Conservation (phyloP, 768 basidiomycete genomes). For the Mycena belliarum region DNA sequence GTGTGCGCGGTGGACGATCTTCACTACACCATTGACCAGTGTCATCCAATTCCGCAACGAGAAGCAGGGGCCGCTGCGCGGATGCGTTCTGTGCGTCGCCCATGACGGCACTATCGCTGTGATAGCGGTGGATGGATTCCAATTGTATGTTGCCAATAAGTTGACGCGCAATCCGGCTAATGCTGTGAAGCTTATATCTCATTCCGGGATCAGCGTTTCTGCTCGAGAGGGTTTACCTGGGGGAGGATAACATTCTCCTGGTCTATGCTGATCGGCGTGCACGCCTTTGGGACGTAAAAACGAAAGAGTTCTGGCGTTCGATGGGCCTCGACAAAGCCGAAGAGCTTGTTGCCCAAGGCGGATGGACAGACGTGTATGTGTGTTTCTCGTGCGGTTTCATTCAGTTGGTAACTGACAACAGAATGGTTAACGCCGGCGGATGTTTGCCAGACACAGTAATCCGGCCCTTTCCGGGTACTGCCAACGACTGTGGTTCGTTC, state of each 20-base stretch:
- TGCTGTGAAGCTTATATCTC: conserved; percentile 60
- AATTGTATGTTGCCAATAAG: conserved; percentile 57
- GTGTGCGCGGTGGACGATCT: conserved; percentile 72
- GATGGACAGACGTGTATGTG: conserved; percentile 73
- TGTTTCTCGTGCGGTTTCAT: not conserved
- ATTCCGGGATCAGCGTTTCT: conserved; percentile 81
- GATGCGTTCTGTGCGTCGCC: conserved; percentile 72
- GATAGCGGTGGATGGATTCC: conserved; percentile 71
- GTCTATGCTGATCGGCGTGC: conserved; percentile 76
- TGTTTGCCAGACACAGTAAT: conserved; percentile 27
- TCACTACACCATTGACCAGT: conserved; percentile 61
- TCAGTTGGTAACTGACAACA: not conserved
- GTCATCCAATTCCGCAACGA: conserved; percentile 60
- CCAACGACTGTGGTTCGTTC: conserved; percentile 21
- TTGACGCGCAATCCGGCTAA: not conserved
- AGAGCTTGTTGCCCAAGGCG: conserved; percentile 68
- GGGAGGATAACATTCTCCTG: conserved; percentile 70
- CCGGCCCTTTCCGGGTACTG: conserved; percentile 24
- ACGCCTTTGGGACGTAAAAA: conserved; percentile 84
- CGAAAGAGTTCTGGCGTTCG: conserved; percentile 83
- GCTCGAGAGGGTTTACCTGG: conserved; percentile 61
- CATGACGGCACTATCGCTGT: conserved; percentile 82
- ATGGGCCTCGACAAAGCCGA: conserved; percentile 75
- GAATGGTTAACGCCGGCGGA: conserved; percentile 28
- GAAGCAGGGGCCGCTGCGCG: conserved; percentile 56